Percentiles rank a stretch among this genome's conserved stretches.
These are phyloP conservation scores for Apiospora saccharicola DNA, from an alignment of 2,329 filamentous ascomycete genomes.

Conservation along the genomic window DNA sequence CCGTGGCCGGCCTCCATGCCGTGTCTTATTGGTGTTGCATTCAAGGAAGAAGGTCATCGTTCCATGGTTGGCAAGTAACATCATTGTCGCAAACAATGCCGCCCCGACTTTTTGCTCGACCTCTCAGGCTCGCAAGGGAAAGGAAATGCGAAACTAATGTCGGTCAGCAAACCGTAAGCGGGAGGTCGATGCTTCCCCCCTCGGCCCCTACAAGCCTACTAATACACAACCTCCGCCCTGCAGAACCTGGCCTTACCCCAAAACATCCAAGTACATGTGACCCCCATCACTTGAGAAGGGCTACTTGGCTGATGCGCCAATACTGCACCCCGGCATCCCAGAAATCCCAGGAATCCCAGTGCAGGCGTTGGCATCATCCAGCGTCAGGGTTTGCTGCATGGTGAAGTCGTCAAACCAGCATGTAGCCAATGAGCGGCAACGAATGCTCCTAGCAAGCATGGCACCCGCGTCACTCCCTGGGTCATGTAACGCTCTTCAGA, in stretches of 20 bases:
- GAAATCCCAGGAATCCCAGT: not conserved
- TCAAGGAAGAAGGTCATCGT: not conserved
- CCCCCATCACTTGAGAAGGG: not conserved
- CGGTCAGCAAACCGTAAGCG: conserved; percentile 14
- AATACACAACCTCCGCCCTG: too few species aligned
- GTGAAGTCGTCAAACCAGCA: not conserved
- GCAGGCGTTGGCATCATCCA: conserved; percentile 7
- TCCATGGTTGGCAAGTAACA: not conserved
- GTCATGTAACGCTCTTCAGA: conserved; percentile 3
- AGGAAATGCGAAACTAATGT: conserved; percentile 19
- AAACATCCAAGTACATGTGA: conserved; percentile 6
- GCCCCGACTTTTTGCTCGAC: not conserved
- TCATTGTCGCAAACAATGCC: not conserved
- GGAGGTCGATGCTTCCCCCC: not conserved
- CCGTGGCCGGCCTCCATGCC: not conserved
- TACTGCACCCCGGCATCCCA: not conserved
- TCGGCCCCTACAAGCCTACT: not conserved
- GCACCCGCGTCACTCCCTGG: not conserved
- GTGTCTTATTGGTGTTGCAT: conserved; percentile 2
- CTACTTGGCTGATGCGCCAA: not conserved
- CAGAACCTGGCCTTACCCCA: not conserved
- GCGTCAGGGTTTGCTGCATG: not conserved
- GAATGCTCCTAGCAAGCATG: not conserved
- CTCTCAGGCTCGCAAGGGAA: not conserved
- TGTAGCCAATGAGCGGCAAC: not conserved